These are phyloP conservation scores for Eucalyptus dawsonii DNA, from an alignment of 345 rosid species.

Conservation along the genomic window DNA sequence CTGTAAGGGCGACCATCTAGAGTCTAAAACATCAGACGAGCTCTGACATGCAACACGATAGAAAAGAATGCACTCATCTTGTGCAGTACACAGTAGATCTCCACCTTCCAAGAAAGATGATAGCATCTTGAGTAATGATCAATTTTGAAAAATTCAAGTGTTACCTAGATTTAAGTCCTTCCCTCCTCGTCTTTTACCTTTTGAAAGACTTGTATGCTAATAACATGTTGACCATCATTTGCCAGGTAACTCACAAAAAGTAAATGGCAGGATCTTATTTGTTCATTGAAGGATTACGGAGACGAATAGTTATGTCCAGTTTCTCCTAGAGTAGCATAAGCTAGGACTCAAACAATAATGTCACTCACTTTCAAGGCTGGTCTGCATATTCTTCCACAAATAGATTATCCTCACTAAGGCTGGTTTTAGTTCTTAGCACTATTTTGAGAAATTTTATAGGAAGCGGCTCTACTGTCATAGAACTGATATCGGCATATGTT, in stretches of 20 bases:
- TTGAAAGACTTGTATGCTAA: not conserved
- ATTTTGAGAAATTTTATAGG: not conserved
- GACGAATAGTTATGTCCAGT: not conserved
- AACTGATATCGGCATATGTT: not conserved
- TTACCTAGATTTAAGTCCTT: not conserved
- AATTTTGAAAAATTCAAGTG: not conserved
- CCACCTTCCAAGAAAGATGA: not conserved
- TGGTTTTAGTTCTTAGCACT: not conserved
- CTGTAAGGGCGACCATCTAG: not conserved
- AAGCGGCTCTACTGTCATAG: not conserved
- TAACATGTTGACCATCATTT: not conserved
- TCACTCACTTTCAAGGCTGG: not conserved
- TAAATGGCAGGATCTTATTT: not conserved
- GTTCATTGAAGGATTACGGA: not conserved
- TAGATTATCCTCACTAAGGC: not conserved
- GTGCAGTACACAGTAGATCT: not conserved
- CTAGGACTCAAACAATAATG: not conserved
- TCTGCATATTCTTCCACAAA: not conserved
- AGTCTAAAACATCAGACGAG: not conserved
- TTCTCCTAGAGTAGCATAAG: not conserved
- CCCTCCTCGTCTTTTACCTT: not conserved
- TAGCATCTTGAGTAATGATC: not conserved
- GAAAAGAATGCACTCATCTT: not conserved
- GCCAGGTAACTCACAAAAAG: not conserved
- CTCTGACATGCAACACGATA: rapidly evolving